Evolutionary conservation across 1,284 basidiomycete species (phyloP).

Genomic region (Rhodotorula sp.): DNA sequence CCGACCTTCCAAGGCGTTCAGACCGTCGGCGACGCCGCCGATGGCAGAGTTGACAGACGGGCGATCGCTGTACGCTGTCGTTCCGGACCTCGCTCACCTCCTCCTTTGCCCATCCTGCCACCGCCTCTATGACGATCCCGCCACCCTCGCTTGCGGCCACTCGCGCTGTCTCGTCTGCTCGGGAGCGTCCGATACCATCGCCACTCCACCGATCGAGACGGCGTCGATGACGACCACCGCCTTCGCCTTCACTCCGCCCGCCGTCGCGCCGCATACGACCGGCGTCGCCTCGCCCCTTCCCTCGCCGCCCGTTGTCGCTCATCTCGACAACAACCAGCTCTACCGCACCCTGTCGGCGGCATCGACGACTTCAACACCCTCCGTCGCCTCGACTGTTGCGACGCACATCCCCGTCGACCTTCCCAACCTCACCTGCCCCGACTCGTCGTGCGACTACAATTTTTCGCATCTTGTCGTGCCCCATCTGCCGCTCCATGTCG

Average conservation of each 20-base stretch:
- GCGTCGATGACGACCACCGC: background rate
- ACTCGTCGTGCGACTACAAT: constrained; percentile 5
- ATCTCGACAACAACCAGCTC: constrained; percentile 11
- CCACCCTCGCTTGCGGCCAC: constrained; percentile 61
- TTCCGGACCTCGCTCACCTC: constrained; percentile 43
- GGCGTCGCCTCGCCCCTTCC: constrained; percentile 5
- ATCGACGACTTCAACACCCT: constrained; percentile 1
- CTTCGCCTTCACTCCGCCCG: background rate
- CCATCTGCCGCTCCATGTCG: constrained; percentile 16
- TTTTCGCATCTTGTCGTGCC: constrained; percentile 6
- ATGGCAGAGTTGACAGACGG: background rate
- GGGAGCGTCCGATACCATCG: background rate
- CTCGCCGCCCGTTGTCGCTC: constrained; percentile 11
- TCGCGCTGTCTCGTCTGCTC: constrained; percentile 54
- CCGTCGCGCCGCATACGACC: background rate
- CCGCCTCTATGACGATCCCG: constrained; percentile 52
- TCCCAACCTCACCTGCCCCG: background rate
- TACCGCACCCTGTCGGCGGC: constrained; percentile 8
- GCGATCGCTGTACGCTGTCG: constrained; percentile 18
- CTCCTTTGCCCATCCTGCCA: constrained; percentile 55
- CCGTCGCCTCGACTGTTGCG: background rate
- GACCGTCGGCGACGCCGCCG: background rate
- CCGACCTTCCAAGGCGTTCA: constrained; percentile 10
- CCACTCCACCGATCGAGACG: constrained; percentile 1
- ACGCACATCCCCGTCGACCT: background rate